These are phyloP conservation scores for Ascoidea tarda DNA, from an alignment of 805 yeast species.

Conservation along the genomic window DNA sequence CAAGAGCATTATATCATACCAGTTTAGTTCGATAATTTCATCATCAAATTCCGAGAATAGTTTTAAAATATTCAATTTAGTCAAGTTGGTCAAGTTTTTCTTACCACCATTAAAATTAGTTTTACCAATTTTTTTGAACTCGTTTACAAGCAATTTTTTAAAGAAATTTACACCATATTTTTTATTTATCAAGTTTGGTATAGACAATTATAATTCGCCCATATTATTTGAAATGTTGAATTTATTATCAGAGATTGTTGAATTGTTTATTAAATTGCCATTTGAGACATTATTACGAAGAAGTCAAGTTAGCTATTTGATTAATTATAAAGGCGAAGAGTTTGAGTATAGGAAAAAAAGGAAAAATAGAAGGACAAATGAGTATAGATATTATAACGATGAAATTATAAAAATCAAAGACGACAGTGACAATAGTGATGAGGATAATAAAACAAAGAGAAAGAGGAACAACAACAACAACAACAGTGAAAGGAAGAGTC, in stretches of 20 bases:
- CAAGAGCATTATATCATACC: conserved; percentile 14
- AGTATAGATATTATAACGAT: neutral
- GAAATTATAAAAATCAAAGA: no score
- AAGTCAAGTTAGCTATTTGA: conserved; percentile 60
- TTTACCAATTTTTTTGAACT: conserved; percentile 54
- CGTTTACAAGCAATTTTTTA: conserved; percentile 45
- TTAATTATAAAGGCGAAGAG: conserved; percentile 17
- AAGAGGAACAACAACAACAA: no score
- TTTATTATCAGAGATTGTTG: conserved; percentile 47
- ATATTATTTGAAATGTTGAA: conserved; percentile 41
- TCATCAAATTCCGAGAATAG: neutral
- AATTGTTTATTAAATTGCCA: conserved; percentile 68
- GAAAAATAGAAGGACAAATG: conserved; percentile 18
- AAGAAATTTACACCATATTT: conserved; percentile 53
- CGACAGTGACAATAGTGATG: no score
- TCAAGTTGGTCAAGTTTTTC: conserved; percentile 34
- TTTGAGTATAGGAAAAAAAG: conserved; percentile 3
- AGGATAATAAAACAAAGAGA: no score
- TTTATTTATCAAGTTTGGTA: conserved; percentile 41
- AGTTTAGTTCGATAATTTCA: conserved; percentile 42
- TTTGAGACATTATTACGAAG: conserved; percentile 76
- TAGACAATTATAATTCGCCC: conserved; percentile 56
- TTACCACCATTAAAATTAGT: conserved; percentile 46
- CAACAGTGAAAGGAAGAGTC: no score
- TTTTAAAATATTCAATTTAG: conserved; percentile 1